A percentile compares a stretch with the other conserved stretches of the same genome.
Evolutionary conservation across 805 yeast species (phyloP).

Genomic region (Saccharomycopsis fibuligera): DNA sequence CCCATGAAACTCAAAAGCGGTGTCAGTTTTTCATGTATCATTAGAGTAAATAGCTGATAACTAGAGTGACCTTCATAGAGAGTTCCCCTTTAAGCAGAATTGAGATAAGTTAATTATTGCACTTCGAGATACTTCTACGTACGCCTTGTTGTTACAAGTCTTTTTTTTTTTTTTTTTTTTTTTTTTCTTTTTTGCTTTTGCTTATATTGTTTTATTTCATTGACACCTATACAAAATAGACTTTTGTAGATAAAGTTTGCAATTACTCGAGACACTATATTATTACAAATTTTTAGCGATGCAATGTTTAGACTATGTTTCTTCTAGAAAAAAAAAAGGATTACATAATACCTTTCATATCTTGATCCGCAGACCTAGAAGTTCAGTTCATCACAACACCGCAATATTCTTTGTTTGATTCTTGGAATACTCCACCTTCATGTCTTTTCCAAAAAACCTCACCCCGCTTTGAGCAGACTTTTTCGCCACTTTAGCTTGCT

Average conservation of each 20-base stretch:
- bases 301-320: no score
- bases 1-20: no score
- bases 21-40: no score
- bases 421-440: constrained; percentile 40
- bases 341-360: no score
- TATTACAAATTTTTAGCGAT: no score
- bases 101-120: no score
- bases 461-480: constrained; percentile 38
- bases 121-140: background rate
- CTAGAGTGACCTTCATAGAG: no score
- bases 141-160: background rate
- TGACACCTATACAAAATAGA: background rate
- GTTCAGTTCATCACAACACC: background rate
- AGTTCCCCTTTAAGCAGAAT: no score
- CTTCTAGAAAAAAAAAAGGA: no score
- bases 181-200: background rate
- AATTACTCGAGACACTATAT: no score
- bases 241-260: background rate
- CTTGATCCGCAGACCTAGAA: no score
- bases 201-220: background rate
- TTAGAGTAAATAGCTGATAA: no score
- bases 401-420: constrained; percentile 27
- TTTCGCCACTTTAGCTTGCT: constrained; percentile 47
- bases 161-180: background rate
- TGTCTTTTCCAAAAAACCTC: constrained; percentile 45